Conservation (phyloP, 2,329 filamentous ascomycete genomes). For the Lasiodiplodia sp. region DNA sequence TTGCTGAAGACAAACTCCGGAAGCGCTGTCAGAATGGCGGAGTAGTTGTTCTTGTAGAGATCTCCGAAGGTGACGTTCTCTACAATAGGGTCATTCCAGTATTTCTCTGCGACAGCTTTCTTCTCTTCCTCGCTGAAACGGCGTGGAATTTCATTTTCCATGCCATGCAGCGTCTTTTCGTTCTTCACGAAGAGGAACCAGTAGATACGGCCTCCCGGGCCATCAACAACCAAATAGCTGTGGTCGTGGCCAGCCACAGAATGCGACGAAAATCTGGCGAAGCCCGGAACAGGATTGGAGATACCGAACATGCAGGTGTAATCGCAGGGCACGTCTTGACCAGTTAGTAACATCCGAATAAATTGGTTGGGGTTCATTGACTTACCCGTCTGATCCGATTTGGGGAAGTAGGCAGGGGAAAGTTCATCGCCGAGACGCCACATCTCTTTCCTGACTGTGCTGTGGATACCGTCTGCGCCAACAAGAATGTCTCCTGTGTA, state of each 20-base stretch:
- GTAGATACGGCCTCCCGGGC: slow-evolving; percentile 35
- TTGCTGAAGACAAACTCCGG: slow-evolving; percentile 48
- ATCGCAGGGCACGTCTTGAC: neutral
- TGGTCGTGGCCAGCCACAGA: slow-evolving; percentile 29
- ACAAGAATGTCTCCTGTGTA: slow-evolving; percentile 24
- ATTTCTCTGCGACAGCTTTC: slow-evolving; percentile 37
- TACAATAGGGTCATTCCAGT: slow-evolving; percentile 39
- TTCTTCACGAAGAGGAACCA: slow-evolving; percentile 39
- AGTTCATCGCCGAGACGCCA: slow-evolving; percentile 30
- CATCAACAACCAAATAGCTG: slow-evolving; percentile 34
- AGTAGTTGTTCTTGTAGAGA: slow-evolving; percentile 40
- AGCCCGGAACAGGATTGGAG: neutral
- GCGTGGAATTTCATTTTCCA: slow-evolving; percentile 34
- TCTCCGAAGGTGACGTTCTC: slow-evolving; percentile 44
- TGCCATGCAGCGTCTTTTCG: slow-evolving; percentile 34
- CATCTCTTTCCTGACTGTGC: slow-evolving; percentile 21
- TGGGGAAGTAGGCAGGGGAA: slow-evolving; percentile 7
- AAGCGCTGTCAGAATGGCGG: slow-evolving; percentile 38
- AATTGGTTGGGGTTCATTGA: too few species aligned
- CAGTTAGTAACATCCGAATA: neutral
- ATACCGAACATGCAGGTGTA: slow-evolving; percentile 26
- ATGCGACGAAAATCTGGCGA: slow-evolving; percentile 20
- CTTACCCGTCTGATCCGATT: slow-evolving; percentile 4
- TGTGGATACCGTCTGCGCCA: slow-evolving; percentile 27
- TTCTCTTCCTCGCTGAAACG: slow-evolving; percentile 44